Conservation (phyloP, 441 rosid genomes). For the Erysimum pusillum region DNA sequence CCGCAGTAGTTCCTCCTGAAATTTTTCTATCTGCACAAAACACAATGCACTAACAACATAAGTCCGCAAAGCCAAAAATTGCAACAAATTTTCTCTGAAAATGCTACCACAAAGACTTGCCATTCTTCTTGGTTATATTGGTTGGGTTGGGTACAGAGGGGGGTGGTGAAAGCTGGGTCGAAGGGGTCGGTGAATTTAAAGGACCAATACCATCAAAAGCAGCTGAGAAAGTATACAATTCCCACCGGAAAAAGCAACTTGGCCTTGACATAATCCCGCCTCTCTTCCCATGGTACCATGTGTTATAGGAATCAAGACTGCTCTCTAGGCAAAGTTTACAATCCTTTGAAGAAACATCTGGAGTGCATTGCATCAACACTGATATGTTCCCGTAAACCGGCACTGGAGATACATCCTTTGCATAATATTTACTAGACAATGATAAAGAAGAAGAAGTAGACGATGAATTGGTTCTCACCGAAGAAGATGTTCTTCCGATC, state of each 20-base stretch:
- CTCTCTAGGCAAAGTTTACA: constrained; percentile 30
- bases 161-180: background rate
- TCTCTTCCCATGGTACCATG: constrained; percentile 1
- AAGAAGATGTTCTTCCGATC: constrained; percentile 13
- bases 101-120: constrained; percentile 13
- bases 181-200: background rate
- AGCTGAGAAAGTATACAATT: constrained; percentile 36
- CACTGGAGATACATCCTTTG: constrained; percentile 10
- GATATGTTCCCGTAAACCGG: constrained; percentile 25
- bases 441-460: constrained; percentile 12
- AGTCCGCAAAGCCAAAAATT: background rate
- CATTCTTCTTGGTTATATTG: constrained; percentile 20
- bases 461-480: constrained; percentile 12
- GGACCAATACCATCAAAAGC: constrained; percentile 30
- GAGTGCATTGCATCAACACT: constrained; percentile 43
- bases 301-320: constrained; percentile 5
- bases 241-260: constrained; percentile 50
- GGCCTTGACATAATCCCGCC: constrained; percentile 36
- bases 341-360: constrained; percentile 34
- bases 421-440: constrained; percentile 31
- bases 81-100: background rate
- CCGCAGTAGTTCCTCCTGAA: constrained; percentile 20
- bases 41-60: constrained; percentile 18
- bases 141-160: constrained; percentile 18
- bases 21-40: constrained; percentile 15